Conservation (phyloP, 2,329 filamentous ascomycete species). For the Colletotrichum eremochloae region DNA sequence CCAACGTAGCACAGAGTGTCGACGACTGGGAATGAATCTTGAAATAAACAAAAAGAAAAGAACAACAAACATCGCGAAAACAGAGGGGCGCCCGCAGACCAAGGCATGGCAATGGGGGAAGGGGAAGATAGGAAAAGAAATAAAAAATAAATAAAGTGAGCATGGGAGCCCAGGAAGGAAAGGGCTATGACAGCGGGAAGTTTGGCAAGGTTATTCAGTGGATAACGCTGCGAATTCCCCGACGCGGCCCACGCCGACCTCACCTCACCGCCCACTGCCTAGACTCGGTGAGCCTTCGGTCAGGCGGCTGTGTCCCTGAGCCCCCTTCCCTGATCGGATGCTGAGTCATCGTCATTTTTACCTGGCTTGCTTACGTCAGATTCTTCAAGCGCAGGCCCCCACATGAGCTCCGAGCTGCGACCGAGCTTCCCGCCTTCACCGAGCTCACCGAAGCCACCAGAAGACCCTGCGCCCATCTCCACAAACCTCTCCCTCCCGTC, state of each 20-base stretch:
- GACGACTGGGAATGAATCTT: not conserved
- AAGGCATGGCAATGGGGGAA: not conserved
- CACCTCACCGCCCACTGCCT: not conserved
- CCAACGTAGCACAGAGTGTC: not conserved
- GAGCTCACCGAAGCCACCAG: constrained; percentile 35
- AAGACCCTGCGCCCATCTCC: constrained; percentile 18
- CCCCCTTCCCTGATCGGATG: too few relatives aligned
- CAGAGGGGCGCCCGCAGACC: not conserved
- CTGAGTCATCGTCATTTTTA: not conserved
- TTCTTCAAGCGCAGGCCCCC: constrained; percentile 3
- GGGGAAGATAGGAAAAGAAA: not conserved
- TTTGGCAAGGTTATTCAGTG: constrained; percentile 39
- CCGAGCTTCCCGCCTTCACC: constrained; percentile 13
- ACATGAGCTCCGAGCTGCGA: constrained; percentile 20
- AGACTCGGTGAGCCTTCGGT: not conserved
- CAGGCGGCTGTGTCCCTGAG: too few relatives aligned
- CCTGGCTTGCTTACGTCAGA: not conserved
- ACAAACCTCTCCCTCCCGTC: constrained; percentile 43
- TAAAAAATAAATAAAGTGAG: not conserved
- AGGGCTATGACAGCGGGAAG: constrained; percentile 39
- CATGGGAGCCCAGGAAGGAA: constrained; percentile 26
- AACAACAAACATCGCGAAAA: not conserved
- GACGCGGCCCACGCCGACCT: constrained; percentile 11
- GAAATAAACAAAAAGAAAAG: not conserved
- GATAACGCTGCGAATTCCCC: constrained; percentile 32